Base-by-base conservation (phyloP, 805 yeast species). In the Candida arabinofermentans region DNA sequence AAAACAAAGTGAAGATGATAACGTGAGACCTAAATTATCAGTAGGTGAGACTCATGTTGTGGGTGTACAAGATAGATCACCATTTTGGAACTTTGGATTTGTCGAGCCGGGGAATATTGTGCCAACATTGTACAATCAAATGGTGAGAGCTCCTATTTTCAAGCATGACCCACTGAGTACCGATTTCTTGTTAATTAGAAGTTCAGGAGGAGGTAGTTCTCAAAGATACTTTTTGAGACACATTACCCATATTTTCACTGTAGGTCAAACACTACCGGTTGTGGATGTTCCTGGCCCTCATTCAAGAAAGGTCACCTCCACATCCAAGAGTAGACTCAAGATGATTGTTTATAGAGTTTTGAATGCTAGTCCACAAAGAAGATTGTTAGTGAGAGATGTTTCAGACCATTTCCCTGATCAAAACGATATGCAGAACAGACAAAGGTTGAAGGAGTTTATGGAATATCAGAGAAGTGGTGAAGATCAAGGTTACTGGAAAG, bases 1-100 rank as follows among this genome's bases (percentile, higher is more conserved):
- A 50, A 91, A 91, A 59, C 79, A 77, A 46, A 71, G 71, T 44
- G 88, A 83, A 13, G 89, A 86, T 38, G 99, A 93, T 60, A 75
- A 78, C 4, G 72, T 85, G 5, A 77, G 98, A 46, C 98, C 98
- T 0, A 91, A 90, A 55, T 70, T 89, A 22, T 77, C 87, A 1
- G 73, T 89, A 32, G 99, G 99, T 34, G 99, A 93, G 60, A 93
- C 98, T 0, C 93, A 86, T 64, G 96, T 93, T 3, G 69, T 93
- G 27, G 97, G 96, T n/a, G 86, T 87, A 1, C 96, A 90, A 59
- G 99, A 93, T 64, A 75, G 95, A 54, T 86, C 96, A 7, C 97
- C 99, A 10, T 93, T 93, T 60, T 93, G 99, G 98, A 93, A 90
- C 61, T 93, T 89, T 67, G 99, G 99, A 1, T 86, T 85, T 66